Conservation (phyloP, 23 red algal species). For the Gracilaria gracilis region DNA sequence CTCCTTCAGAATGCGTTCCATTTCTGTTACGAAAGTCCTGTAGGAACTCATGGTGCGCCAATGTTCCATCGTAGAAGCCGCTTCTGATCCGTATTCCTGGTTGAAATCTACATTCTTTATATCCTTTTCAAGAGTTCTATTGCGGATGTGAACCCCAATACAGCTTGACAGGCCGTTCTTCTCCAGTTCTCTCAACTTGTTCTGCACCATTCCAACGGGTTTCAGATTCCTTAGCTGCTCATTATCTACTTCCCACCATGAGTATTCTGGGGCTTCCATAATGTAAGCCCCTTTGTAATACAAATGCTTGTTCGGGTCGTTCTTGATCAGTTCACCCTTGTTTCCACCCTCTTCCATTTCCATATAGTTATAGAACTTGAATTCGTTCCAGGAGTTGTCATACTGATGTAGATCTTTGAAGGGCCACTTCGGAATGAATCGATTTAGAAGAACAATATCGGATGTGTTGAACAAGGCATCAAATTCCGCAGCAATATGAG, state of each 20-base stretch:
- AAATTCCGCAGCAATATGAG: slow-evolving; percentile 80
- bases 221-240: slow-evolving; percentile 62
- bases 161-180: slow-evolving; percentile 25
- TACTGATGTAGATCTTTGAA: slow-evolving; percentile 64
- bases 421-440: slow-evolving; percentile 64
- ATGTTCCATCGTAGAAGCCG: slow-evolving; percentile 70
- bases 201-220: slow-evolving; percentile 59
- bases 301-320: slow-evolving; percentile 76
- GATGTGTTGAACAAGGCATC: slow-evolving; percentile 69
- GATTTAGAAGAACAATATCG: slow-evolving; percentile 54
- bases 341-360: slow-evolving; percentile 75
- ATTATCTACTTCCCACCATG: slow-evolving; percentile 84
- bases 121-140: slow-evolving; percentile 71
- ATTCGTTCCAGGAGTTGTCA: slow-evolving; percentile 56
- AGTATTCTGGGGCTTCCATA: slow-evolving; percentile 79
- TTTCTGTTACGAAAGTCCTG: slow-evolving; percentile 72
- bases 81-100: slow-evolving; percentile 69
- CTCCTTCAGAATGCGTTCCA: slow-evolving; percentile 49
- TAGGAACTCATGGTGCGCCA: slow-evolving; percentile 74
- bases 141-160: slow-evolving; percentile 86
- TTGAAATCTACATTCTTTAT: slow-evolving; percentile 81
- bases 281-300: slow-evolving; percentile 86
- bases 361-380: slow-evolving; percentile 87
- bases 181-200: slow-evolving; percentile 16
- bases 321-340: slow-evolving; percentile 75